phyloP scores from a whole-genome alignment of 2,329 filamentous ascomycete genomes.

The Paraphaeosphaeria minitans region DNA sequence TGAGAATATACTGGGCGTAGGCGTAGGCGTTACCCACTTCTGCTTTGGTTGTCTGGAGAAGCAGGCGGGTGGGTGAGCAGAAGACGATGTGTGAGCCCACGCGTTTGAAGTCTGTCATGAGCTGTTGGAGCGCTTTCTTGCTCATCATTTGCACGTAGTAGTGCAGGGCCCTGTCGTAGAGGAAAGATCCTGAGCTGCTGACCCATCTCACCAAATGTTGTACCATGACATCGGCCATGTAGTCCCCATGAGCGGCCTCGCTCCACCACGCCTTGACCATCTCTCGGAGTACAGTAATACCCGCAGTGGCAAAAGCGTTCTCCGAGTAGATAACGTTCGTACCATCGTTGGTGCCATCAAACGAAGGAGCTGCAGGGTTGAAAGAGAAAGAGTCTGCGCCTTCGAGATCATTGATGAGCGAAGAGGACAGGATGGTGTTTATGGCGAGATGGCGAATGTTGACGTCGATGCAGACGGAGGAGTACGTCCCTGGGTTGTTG shows the following conservation, averaged over 20 bases:
- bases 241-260: constrained; percentile 86
- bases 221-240: constrained; percentile 97
- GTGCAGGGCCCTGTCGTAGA: constrained; percentile 92
- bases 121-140: constrained; percentile 92
- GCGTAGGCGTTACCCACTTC: constrained; percentile 97
- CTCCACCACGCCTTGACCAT: constrained; percentile 99
- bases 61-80: constrained; percentile 83
- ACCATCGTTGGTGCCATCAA: constrained; percentile 65
- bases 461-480: constrained; percentile 94
- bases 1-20: constrained; percentile 96
- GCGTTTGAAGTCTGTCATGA: constrained; percentile 94
- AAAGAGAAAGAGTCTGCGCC: constrained; percentile 85
- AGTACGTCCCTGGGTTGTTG: constrained; percentile 92
- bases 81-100: constrained; percentile 97
- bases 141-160: constrained; percentile 99
- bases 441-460: constrained; percentile 94
- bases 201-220: constrained; percentile 98
- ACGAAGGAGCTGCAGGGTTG: constrained; percentile 71
- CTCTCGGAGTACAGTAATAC: constrained; percentile 87
- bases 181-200: constrained; percentile 87
- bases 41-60: constrained; percentile 94
- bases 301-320: constrained; percentile 89
- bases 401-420: constrained; percentile 94
- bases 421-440: constrained; percentile 96
- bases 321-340: constrained; percentile 78